Conservation (phyloP, 139 green algal species). For the Tetraselmis striata region DNA sequence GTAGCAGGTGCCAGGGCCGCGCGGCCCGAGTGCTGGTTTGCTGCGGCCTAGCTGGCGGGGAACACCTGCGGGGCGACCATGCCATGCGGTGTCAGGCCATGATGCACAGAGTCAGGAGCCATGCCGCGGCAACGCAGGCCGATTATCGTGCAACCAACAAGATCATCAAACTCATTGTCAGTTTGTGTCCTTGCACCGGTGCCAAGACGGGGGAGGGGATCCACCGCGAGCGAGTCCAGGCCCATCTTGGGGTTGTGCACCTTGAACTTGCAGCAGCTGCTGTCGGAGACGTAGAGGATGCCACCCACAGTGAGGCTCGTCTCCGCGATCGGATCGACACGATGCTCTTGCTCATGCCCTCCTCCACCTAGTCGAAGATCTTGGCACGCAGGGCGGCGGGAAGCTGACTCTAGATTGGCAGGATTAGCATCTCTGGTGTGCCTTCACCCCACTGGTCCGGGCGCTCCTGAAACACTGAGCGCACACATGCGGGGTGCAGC, state of each 20-base stretch:
- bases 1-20: slow-evolving; percentile 89
- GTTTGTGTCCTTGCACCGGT: too few relatives aligned
- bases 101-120: too few relatives aligned
- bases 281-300: slow-evolving; percentile 94
- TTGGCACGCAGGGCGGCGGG: slow-evolving; percentile 86
- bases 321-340: slow-evolving; percentile 96
- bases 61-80: too few relatives aligned
- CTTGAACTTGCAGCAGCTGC: slow-evolving; percentile 82
- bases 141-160: too few relatives aligned
- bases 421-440: slow-evolving; percentile 74
- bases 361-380: slow-evolving; percentile 91
- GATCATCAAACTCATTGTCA: too few relatives aligned
- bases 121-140: too few relatives aligned
- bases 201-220: too few relatives aligned
- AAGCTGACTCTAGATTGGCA: slow-evolving; percentile 95
- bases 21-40: slow-evolving; percentile 78
- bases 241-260: slow-evolving; percentile 98
- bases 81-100: too few relatives aligned
- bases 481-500: too few relatives aligned
- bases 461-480: slow-evolving; percentile 48
- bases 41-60: slow-evolving; percentile 74
- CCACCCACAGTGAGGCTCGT: slow-evolving; percentile 93
- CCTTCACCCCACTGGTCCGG: slow-evolving; percentile 64
- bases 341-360: slow-evolving; percentile 83
- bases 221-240: slow-evolving; percentile 88